Conservation (phyloP, 2,329 filamentous ascomycete species). For the Pseudocercospora pini-densiflorae region DNA sequence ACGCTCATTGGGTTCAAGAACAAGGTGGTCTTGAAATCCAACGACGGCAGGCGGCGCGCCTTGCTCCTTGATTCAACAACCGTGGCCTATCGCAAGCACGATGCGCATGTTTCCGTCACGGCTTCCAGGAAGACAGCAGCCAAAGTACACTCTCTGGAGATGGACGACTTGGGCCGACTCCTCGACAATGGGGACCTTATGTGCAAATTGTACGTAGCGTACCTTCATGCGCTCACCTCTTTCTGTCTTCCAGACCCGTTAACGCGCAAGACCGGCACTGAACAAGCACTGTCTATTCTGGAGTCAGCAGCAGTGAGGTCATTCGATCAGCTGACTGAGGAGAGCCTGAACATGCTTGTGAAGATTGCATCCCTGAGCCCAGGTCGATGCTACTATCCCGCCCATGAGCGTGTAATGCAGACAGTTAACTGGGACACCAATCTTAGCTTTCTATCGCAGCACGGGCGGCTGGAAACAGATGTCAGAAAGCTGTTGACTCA, state of each 20-base stretch:
- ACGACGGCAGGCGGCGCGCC: conserved; percentile 45
- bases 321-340: conserved; percentile 29
- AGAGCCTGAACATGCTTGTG: conserved; percentile 29
- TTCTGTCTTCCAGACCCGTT: conserved; percentile 62
- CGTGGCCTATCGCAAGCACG: conserved; percentile 41
- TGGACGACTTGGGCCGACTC: conserved; percentile 61
- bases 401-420: conserved; percentile 47
- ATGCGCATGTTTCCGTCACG: conserved; percentile 49
- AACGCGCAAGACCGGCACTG: conserved; percentile 63
- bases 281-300: conserved; percentile 52
- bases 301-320: conserved; percentile 29
- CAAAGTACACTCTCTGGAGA: conserved; percentile 58
- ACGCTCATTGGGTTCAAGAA: conserved; percentile 63
- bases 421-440: conserved; percentile 46
- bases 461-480: conserved; percentile 11
- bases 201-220: conserved; percentile 45
- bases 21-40: conserved; percentile 56
- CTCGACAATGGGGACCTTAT: conserved; percentile 57
- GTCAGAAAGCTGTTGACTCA: conserved; percentile 17
- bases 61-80: background rate
- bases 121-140: conserved; percentile 47
- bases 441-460: conserved; percentile 37
- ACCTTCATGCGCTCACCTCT: conserved; percentile 65
- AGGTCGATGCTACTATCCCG: conserved; percentile 50
- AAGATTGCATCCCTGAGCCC: conserved; percentile 43